Base-by-base conservation (phyloP, 495 filamentous ascomycete species). In the Penicillium crystallinum region DNA sequence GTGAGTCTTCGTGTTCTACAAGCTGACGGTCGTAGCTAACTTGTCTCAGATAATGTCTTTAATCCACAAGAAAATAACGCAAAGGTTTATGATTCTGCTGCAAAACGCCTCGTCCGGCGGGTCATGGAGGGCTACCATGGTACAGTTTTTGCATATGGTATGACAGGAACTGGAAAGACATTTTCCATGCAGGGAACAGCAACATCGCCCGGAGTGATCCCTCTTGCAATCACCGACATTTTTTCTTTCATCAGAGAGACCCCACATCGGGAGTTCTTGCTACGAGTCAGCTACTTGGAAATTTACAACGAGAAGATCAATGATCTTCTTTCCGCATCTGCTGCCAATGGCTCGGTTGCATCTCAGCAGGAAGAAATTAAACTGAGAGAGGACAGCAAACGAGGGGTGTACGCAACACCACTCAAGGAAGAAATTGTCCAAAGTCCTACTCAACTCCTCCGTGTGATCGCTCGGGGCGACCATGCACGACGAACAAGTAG, bases 81-180 rank as follows among this genome's bases (percentile, higher is more conserved):
- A 37, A 85, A 84, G 66, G 92, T 97, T 12, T 98, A 98, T 60
- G 95, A 97, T 68, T 81, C 89, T 27, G 89, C 80, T 29, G 93
- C 95, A 19, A 97, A 97, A 71, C 87, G 93, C 29, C 76, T 98
- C 29, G 93, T 98, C 22, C 85, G 93, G 56, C 81, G 93, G 55
- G 93, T 98, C 17, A 98, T 98, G 93, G 92, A 98, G 75, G 93
- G 93, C 27, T 98, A 97, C 61, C 92, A 97, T 65, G 93, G 91
- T 49, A 98, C 93, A 1, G 93, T 98, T 14, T 98, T 98, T 62
- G 93, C 93, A 17, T 98, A 98, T 70, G 93, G 93, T 62, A 97
- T 97, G 95, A 98, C 93, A 19, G 93, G 93, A 35, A 98, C 93
- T 2, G 93, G 93, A 37, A 98, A 98, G 69, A 98, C 93, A 9